phyloP scores from a whole-genome alignment of 805 yeast genomes.

The Jamesozyma gamospora region DNA sequence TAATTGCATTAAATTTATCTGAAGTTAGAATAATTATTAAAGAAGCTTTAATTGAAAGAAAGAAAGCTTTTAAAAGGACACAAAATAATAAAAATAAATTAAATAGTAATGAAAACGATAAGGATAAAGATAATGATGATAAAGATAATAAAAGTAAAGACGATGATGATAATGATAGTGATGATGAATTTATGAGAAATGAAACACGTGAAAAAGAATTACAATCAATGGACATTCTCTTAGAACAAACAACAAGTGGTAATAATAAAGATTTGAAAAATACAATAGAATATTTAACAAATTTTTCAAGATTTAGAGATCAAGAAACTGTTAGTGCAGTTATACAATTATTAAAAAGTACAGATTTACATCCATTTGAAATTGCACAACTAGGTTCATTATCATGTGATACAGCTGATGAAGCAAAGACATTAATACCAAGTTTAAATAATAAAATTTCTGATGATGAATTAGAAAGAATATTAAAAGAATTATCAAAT shows the following conservation, averaged over 20 bases:
- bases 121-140: slow-evolving; percentile 6
- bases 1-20: slow-evolving; percentile 77
- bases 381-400: slow-evolving; percentile 80
- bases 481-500: slow-evolving; percentile 77
- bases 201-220: slow-evolving; percentile 38
- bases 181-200: slow-evolving; percentile 33
- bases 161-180: slow-evolving; percentile 20
- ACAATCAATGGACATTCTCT: slow-evolving; percentile 23
- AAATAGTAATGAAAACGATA: slow-evolving; percentile 6
- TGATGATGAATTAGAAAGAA: slow-evolving; percentile 77
- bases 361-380: slow-evolving; percentile 88
- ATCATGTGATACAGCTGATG: slow-evolving; percentile 93
- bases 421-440: slow-evolving; percentile 90
- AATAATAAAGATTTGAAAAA: slow-evolving; percentile 85
- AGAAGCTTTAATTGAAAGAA: slow-evolving; percentile 75
- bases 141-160: slow-evolving; percentile 10
- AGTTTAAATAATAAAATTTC: slow-evolving; percentile 72
- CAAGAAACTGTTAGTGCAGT: slow-evolving; percentile 90
- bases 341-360: slow-evolving; percentile 66
- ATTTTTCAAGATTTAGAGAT: slow-evolving; percentile 84
- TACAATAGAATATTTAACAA: slow-evolving; percentile 76
- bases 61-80: slow-evolving; percentile 40
- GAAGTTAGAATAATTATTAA: slow-evolving; percentile 86
- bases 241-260: slow-evolving; percentile 42
- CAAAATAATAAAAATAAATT: slow-evolving; percentile 4